Conservation (phyloP, 768 basidiomycete genomes). For the Boletus vinaceobasis region DNA sequence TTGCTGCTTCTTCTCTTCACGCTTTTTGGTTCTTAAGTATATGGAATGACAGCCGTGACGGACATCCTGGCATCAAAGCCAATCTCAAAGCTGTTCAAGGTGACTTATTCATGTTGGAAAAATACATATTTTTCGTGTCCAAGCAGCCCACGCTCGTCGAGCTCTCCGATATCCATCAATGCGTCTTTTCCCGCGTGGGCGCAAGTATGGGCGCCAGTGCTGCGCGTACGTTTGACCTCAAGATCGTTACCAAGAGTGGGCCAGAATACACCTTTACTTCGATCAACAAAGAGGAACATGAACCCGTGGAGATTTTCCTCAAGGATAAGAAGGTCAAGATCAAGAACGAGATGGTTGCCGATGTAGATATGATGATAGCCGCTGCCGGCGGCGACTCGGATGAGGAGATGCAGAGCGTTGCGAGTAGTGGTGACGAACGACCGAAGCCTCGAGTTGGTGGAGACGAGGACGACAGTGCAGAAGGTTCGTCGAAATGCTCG, state of each 20-base stretch:
- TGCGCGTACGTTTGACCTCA: conserved; percentile 91
- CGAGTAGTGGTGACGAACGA: conserved; percentile 62
- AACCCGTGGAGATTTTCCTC: conserved; percentile 78
- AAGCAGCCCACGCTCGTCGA: conserved; percentile 92
- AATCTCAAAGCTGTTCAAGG: conserved; percentile 97
- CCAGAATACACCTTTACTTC: conserved; percentile 89
- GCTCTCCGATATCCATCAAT: conserved; percentile 83
- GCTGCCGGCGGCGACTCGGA: conserved; percentile 67
- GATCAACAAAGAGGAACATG: conserved; percentile 94
- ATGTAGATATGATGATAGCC: conserved; percentile 72
- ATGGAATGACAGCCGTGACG: conserved; percentile 60
- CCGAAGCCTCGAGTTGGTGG: conserved; percentile 48
- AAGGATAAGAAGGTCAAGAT: conserved; percentile 88
- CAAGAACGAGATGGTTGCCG: conserved; percentile 94
- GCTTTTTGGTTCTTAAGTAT: neutral
- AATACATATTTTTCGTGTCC: conserved; percentile 96
- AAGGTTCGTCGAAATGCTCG: conserved; percentile 42
- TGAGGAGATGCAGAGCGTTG: conserved; percentile 80
- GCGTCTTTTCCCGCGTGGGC: conserved; percentile 91
- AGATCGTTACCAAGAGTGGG: conserved; percentile 80
- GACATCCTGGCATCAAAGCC: conserved; percentile 94
- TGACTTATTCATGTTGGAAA: conserved; percentile 96
- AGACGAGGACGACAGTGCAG: conserved; percentile 73
- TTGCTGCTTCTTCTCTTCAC: too few relatives aligned
- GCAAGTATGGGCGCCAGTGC: conserved; percentile 77